Conservation (phyloP, 1,139 yeast genomes). For the Blastobotrys indianensis region DNA sequence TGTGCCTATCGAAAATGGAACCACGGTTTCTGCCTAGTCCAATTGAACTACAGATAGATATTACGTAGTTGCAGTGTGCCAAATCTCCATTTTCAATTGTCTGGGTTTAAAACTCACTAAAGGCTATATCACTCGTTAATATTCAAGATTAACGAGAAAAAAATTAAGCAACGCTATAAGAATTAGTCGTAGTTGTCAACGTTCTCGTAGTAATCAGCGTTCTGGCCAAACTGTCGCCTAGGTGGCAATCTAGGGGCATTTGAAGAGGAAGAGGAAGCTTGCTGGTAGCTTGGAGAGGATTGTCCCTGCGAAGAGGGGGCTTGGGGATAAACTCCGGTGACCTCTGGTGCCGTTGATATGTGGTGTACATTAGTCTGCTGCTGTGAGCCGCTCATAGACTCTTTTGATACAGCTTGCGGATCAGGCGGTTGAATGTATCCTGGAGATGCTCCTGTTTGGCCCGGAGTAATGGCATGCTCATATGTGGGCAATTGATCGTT, state of each 20-base stretch:
- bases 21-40: no score
- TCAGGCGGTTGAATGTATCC: conserved; percentile 1
- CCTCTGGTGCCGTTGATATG: no score
- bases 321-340: background rate
- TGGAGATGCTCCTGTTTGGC: background rate
- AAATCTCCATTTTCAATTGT: no score
- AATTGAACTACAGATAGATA: background rate
- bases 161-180: no score
- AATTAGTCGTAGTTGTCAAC: conserved; percentile 17
- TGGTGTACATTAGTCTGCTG: no score
- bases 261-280: background rate
- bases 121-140: no score
- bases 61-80: background rate
- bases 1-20: conserved; percentile 2
- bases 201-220: conserved; percentile 22
- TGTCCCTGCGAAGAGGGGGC: background rate
- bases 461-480: conserved; percentile 16
- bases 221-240: conserved; percentile 22
- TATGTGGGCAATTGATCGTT: conserved; percentile 17
- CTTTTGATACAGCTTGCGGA: background rate
- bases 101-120: no score
- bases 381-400: no score
- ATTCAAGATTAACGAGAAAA: no score
- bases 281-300: background rate
- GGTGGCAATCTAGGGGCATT: conserved; percentile 6